phyloP scores from a whole-genome alignment of 108 stramenopile species.

The Seminavis robusta region DNA sequence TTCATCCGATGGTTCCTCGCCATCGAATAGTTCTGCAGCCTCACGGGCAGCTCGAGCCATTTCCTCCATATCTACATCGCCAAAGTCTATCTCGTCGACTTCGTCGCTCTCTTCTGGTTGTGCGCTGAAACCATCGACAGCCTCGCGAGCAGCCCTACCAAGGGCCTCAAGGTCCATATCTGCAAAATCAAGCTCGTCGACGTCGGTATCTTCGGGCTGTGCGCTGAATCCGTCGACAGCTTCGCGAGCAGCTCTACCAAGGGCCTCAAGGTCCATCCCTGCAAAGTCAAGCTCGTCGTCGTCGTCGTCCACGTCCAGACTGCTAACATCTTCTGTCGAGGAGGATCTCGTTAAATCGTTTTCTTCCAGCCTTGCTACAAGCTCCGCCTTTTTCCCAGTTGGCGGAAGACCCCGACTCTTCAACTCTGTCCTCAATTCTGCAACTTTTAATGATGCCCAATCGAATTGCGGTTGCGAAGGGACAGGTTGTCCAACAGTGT shows the following conservation, averaged over 20 bases:
- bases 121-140: background rate
- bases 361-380: conserved; percentile 10
- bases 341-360: background rate
- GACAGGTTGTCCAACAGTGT: background rate
- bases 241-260: conserved; percentile 21
- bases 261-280: background rate
- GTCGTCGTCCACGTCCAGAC: conserved; percentile 7
- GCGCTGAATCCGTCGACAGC: conserved; percentile 21
- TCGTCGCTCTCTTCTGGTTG: conserved; percentile 1
- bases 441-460: conserved; percentile 2
- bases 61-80: conserved; percentile 27
- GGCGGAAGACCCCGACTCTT: conserved; percentile 2
- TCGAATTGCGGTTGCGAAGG: background rate
- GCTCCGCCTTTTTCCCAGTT: conserved; percentile 11
- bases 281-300: background rate
- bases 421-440: conserved; percentile 1
- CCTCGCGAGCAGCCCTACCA: conserved; percentile 16
- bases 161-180: conserved; percentile 8
- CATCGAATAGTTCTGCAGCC: conserved; percentile 23
- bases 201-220: background rate
- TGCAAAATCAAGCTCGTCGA: conserved; percentile 4
- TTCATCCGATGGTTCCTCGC: conserved; percentile 35
- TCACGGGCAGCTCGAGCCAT: conserved; percentile 36
- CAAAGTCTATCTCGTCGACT: conserved; percentile 2
- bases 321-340: conserved; percentile 8